Evolutionary conservation across 2,329 filamentous ascomycete genomes (phyloP).

Genomic region (Reticulascus tulasneorum): DNA sequence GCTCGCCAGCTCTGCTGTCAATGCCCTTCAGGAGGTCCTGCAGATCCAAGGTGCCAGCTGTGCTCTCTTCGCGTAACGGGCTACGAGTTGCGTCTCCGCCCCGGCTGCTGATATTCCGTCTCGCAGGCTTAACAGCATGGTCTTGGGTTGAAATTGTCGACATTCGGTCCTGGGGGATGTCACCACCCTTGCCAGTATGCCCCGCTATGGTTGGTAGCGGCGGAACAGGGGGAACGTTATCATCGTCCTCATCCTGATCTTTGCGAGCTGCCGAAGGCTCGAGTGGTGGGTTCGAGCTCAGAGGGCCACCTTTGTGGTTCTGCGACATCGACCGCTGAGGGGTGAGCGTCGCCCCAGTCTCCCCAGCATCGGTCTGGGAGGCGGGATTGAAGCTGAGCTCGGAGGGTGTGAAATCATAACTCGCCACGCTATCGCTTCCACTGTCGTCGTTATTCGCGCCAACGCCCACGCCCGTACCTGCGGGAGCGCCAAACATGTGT

Average conservation of each 20-base stretch:
- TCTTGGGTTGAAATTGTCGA: conserved; percentile 30
- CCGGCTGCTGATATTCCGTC: conserved; percentile 38
- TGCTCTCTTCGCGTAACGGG: conserved; percentile 27
- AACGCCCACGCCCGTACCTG: conserved; percentile 30
- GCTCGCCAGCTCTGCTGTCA: conserved; percentile 43
- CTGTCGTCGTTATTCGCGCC: conserved; percentile 48
- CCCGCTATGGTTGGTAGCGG: conserved; percentile 41
- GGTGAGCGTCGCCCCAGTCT: conserved; percentile 21
- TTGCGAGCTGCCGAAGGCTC: conserved; percentile 20
- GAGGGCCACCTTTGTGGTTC: conserved; percentile 34
- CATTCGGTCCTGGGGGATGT: conserved; percentile 15
- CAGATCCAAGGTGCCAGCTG: conserved; percentile 41
- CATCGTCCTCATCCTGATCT: conserved; percentile 25
- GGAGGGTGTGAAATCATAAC: conserved; percentile 64
- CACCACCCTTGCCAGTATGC: conserved; percentile 23
- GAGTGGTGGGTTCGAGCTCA: conserved; percentile 38
- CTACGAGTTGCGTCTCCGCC: conserved; percentile 34
- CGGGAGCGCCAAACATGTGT: conserved; percentile 36
- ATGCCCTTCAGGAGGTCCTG: conserved; percentile 47
- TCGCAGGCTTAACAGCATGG: conserved; percentile 26
- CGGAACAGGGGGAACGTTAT: conserved; percentile 52
- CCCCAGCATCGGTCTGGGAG: conserved; percentile 19
- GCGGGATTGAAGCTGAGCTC: conserved; percentile 58
- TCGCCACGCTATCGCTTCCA: conserved; percentile 66
- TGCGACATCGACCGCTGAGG: conserved; percentile 29